A percentile compares a stretch with the other conserved stretches of the same genome.
These are phyloP conservation scores for Boletus pseudo-olivaceus DNA, from an alignment of 768 basidiomycete species.

Conservation along the genomic window DNA sequence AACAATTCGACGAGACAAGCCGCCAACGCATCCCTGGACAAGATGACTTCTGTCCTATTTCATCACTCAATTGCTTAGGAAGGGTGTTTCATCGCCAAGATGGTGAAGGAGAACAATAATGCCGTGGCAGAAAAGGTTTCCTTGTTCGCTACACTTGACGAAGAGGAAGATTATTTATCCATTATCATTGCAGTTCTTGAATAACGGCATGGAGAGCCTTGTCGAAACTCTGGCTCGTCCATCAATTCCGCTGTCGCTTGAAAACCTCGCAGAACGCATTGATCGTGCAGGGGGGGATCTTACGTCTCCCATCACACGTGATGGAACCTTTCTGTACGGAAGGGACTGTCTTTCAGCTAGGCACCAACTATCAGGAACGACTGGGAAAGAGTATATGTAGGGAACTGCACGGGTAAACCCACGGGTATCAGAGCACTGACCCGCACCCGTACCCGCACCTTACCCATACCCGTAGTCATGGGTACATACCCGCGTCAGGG, in stretches of 20 bases:
- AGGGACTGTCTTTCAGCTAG: conserved; percentile 49
- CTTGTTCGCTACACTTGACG: not conserved
- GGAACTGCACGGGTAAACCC: too few relatives aligned
- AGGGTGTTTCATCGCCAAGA: conserved; percentile 80
- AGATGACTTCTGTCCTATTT: conserved; percentile 63
- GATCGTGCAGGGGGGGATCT: conserved; percentile 60
- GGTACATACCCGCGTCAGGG: too few relatives aligned
- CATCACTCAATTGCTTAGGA: conserved; percentile 74
- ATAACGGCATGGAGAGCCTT: conserved; percentile 67
- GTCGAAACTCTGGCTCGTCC: conserved; percentile 47
- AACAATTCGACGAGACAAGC: conserved; percentile 47
- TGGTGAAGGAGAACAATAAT: conserved; percentile 65
- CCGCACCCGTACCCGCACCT: too few relatives aligned
- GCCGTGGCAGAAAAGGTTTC: conserved; percentile 65
- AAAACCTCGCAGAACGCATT: conserved; percentile 39
- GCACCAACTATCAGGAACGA: conserved; percentile 47
- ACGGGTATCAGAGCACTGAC: too few relatives aligned
- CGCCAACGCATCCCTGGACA: conserved; percentile 63
- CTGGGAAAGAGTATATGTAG: conserved; percentile 48
- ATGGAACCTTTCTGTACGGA: conserved; percentile 58
- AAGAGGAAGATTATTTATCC: not conserved
- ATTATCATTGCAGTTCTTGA: conserved; percentile 53
- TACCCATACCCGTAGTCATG: too few relatives aligned
- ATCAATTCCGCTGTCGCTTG: conserved; percentile 21
- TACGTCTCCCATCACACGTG: conserved; percentile 66